Base-by-base conservation (phyloP, 176 grass and related monocot genomes). In the Cenchrus americanus region DNA sequence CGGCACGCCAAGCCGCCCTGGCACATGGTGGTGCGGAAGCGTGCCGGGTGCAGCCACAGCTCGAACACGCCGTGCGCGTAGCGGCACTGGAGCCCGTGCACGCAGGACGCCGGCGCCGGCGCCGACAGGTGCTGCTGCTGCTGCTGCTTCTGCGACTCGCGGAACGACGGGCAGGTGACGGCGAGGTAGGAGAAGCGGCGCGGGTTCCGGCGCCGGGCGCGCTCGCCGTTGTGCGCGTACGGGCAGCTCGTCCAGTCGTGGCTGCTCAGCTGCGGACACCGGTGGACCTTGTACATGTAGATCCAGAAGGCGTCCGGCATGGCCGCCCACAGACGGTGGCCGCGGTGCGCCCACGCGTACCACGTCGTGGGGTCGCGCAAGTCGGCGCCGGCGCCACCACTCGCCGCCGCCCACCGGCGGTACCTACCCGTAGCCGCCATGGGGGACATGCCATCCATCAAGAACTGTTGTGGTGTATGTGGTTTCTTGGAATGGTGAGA, bases 161-260 rank as follows among this genome's bases (percentile, higher is more conserved):
- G 85, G 71, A 63, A 92, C 19, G 86, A 70, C 21, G 85, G 80
- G 81, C 92, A 97, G 3, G 89, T 3, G 41, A 62, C 19, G 13
- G 82, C 76, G 15, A 62, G 64, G 76, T 94, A 97, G 6, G 9
- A 0, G 66, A 73, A 92, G 46, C 62, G 14, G 19, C 83, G 82
- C 1, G 75, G 89, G 85, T 97, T 85, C 27, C 91, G 86, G 19
- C 91, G 63, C 0, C 82, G 82, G 2, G 87, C 92, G 19, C 81
- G 86, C 60, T 97, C 92, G 0, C 85, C 87, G 2, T 57, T 58
- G 85, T 97, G 91, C 8, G 89, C 85, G 47, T 82, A 97, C 0
- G 94, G 89, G 89, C 92, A 94, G 54, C 50, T 7, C 14, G 75
- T 89, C 84, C 87, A 88, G 30, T 94, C 85, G n/a, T 92, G 94